Conservation (phyloP, 2,329 filamentous ascomycete genomes). For the Pseudocercospora macadamiae region DNA sequence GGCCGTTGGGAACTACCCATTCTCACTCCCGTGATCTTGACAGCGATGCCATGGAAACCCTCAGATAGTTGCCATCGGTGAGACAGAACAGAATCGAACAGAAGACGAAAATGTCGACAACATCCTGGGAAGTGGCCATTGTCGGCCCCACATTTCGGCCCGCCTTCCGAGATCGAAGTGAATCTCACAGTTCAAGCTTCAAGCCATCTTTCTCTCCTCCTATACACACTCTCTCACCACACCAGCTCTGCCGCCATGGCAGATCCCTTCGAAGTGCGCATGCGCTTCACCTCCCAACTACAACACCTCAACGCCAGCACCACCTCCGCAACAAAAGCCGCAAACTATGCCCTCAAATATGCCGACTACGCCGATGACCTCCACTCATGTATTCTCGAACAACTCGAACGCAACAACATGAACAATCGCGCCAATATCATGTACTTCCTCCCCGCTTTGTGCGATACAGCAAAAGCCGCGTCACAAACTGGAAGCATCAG, state of each 20-base stretch:
- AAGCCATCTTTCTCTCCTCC: not conserved
- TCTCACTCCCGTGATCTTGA: too few species aligned
- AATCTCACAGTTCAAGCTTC: too few species aligned
- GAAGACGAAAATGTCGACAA: not conserved
- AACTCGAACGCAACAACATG: constrained; percentile 91
- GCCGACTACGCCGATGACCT: constrained; percentile 95
- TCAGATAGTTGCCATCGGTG: too few species aligned
- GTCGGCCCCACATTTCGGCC: not conserved
- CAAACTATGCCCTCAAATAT: constrained; percentile 92
- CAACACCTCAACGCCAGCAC: constrained; percentile 90
- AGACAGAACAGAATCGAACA: not conserved
- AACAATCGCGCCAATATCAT: constrained; percentile 98
- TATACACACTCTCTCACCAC: not conserved
- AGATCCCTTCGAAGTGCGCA: constrained; percentile 96
- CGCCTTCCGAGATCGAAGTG: not conserved
- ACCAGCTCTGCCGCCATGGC: constrained; percentile 52
- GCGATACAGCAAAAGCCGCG: constrained; percentile 76
- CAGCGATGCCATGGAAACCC: too few species aligned
- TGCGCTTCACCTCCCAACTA: constrained; percentile 90
- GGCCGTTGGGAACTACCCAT: too few species aligned
- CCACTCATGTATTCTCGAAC: constrained; percentile 95
- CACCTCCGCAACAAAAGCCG: constrained; percentile 86
- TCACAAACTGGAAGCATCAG: constrained; percentile 58
- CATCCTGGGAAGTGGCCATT: too few species aligned
- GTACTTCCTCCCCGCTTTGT: constrained; percentile 96